Evolutionary conservation across 73 alveolate species (phyloP).

Genomic region (Paramecium tetraurelia): DNA sequence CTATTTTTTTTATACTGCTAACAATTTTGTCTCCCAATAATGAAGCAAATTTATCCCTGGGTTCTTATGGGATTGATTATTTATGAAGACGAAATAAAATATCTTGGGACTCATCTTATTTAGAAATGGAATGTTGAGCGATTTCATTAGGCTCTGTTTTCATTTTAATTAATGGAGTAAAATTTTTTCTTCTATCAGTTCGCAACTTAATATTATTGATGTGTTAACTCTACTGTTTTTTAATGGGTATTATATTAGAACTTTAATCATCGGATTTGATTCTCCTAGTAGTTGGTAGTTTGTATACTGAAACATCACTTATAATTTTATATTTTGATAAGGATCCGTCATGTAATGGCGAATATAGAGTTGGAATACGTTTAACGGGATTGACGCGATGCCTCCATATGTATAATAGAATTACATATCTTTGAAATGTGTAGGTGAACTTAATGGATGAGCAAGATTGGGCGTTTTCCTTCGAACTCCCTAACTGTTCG

Average conservation of each 20-base stretch:
- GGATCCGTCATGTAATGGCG: slow-evolving; percentile 11
- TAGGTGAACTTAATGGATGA: not conserved
- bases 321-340: not conserved
- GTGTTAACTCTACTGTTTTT: not conserved
- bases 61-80: not conserved
- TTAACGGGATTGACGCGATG: not conserved
- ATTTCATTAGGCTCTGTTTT: slow-evolving; percentile 40
- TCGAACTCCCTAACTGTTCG: slow-evolving; percentile 21
- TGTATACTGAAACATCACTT: not conserved
- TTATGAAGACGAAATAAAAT: not conserved
- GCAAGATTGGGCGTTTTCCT: not conserved
- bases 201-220: not conserved
- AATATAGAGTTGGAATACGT: not conserved
- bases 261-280: not conserved
- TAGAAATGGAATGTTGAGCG: not conserved
- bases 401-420: not conserved
- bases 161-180: slow-evolving; percentile 29
- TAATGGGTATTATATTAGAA: not conserved
- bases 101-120: slow-evolving; percentile 27
- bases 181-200: not conserved
- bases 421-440: not conserved
- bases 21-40: not conserved
- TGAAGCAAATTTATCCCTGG: not conserved
- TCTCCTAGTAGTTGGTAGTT: not conserved
- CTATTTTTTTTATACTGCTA: not conserved